Evolutionary conservation across 2,329 filamentous ascomycete species (phyloP).

Genomic region (Diaporthe ampelina): DNA sequence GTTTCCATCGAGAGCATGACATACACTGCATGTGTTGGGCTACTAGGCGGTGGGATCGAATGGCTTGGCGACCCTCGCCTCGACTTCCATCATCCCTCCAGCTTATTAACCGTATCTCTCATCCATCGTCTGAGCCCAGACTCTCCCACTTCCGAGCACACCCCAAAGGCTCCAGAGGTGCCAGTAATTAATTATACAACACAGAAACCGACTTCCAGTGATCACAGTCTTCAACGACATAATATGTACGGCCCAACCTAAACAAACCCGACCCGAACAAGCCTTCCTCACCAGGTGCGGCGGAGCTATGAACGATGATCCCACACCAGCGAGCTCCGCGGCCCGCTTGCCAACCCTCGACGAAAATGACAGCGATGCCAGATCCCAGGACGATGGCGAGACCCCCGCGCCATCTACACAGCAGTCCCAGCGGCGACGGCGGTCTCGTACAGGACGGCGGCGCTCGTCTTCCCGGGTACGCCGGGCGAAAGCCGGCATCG

Average conservation of each 20-base stretch:
- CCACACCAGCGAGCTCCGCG: slow-evolving; percentile 56
- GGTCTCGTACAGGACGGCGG: slow-evolving; percentile 37
- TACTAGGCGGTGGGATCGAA: slow-evolving; percentile 8
- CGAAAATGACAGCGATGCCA: slow-evolving; percentile 35
- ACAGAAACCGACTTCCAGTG: neutral
- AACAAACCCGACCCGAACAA: slow-evolving; percentile 36
- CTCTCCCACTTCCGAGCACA: neutral
- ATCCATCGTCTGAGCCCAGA: slow-evolving; percentile 1
- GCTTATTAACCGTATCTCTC: slow-evolving; percentile 26
- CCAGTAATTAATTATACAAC: neutral
- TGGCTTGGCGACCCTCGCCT: slow-evolving; percentile 24
- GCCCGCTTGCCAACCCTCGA: slow-evolving; percentile 47
- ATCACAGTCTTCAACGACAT: slow-evolving; percentile 9
- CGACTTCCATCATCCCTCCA: slow-evolving; percentile 28
- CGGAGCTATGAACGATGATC: slow-evolving; percentile 62
- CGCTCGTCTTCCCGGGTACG: slow-evolving; percentile 39
- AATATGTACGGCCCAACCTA: slow-evolving; percentile 40
- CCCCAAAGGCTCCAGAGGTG: slow-evolving; percentile 11
- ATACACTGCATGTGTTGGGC: neutral
- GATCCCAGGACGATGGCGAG: slow-evolving; percentile 16
- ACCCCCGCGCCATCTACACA: slow-evolving; percentile 36
- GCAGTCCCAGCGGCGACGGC: slow-evolving; percentile 9
- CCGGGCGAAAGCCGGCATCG: slow-evolving; percentile 52
- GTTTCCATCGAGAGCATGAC: neutral
- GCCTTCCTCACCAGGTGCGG: slow-evolving; percentile 54